Conservation (phyloP, 352 stramenopile genomes). For the Pythium phragmitis region DNA sequence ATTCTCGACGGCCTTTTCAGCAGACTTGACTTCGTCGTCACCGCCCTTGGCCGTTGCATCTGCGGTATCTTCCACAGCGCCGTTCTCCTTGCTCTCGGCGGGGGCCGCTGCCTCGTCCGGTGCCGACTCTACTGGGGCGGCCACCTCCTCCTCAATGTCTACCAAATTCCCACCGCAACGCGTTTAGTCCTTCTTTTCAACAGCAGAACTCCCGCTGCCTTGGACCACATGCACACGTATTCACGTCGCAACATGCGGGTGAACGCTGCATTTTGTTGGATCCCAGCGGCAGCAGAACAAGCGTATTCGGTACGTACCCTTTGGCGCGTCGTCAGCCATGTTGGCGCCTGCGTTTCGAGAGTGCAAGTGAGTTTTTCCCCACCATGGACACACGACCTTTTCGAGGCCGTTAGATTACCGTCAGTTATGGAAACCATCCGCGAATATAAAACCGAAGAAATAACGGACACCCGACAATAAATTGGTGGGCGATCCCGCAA, state of each 20-base stretch:
- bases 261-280: background rate
- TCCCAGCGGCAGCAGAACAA: background rate
- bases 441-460: conserved; percentile 6
- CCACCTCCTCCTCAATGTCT: conserved; percentile 32
- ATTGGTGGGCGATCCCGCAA: background rate
- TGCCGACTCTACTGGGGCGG: conserved; percentile 15
- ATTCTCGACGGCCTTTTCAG: conserved; percentile 45
- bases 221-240: background rate
- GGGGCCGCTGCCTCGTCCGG: conserved; percentile 15
- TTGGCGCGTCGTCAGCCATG: conserved; percentile 61
- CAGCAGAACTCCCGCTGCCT: background rate
- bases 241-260: background rate
- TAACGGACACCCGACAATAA: conserved; percentile 11
- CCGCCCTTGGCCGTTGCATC: conserved; percentile 22
- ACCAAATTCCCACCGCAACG: background rate
- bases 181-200: background rate
- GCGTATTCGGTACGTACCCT: conserved; percentile 29
- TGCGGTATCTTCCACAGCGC: conserved; percentile 1
- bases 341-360: conserved; percentile 13
- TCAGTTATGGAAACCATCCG: background rate
- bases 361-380: background rate
- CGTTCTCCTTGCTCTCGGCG: conserved; percentile 32
- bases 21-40: conserved; percentile 51
- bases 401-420: conserved; percentile 6
- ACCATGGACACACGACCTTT: background rate